Evolutionary conservation across 2,329 filamentous ascomycete genomes (phyloP).

Genomic region (Macrophomina tecta): DNA sequence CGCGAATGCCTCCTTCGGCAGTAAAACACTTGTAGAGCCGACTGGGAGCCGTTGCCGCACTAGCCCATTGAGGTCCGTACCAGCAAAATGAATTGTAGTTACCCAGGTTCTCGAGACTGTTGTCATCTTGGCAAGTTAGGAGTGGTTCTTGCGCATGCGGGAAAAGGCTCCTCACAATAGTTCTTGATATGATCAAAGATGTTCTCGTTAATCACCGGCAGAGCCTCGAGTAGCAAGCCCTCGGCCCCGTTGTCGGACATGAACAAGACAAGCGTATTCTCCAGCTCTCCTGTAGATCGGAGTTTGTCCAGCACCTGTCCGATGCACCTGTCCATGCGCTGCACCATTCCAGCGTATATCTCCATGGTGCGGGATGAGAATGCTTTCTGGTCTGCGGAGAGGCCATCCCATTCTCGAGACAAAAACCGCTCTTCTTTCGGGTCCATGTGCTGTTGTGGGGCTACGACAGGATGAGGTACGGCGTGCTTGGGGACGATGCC

Average conservation of each 20-base stretch:
- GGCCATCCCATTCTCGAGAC: constrained; percentile 32
- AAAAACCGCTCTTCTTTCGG: constrained; percentile 29
- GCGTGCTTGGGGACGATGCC: constrained; percentile 35
- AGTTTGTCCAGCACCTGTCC: constrained; percentile 43
- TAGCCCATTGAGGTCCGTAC: constrained; percentile 46
- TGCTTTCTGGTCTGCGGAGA: constrained; percentile 45
- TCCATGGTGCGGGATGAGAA: constrained; percentile 48
- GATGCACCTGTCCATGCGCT: constrained; percentile 42
- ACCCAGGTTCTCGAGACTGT: constrained; percentile 46
- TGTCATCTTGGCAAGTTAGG: constrained; percentile 36
- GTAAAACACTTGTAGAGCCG: constrained; percentile 35
- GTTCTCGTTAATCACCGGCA: constrained; percentile 40
- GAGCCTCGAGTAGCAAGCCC: constrained; percentile 39
- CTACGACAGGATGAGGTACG: constrained; percentile 35
- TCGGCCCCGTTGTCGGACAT: constrained; percentile 50
- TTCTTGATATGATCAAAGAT: constrained; percentile 41
- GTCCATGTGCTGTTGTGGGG: constrained; percentile 28
- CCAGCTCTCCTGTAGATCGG: constrained; percentile 39
- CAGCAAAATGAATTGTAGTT: constrained; percentile 43
- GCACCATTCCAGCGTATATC: constrained; percentile 45
- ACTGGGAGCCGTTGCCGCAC: constrained; percentile 33
- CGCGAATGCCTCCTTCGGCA: constrained; percentile 42
- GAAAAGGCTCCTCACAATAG: constrained; percentile 34
- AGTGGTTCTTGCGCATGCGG: not conserved
- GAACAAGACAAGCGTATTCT: constrained; percentile 47